Base-by-base conservation (phyloP, 306 rosid species). In the Mimosa pudica region DNA sequence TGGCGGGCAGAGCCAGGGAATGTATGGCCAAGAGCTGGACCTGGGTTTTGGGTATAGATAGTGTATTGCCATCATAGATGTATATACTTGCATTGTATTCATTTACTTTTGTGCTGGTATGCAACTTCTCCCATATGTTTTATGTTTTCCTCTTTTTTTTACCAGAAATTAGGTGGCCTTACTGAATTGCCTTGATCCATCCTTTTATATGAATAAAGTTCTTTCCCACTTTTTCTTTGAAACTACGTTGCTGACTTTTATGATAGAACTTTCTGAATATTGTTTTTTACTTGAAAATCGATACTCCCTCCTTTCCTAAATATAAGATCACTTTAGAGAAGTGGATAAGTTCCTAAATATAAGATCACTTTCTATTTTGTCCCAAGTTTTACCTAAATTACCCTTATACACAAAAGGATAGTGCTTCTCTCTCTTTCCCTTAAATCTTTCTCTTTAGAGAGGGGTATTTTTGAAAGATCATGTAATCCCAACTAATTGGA, bases 1-100 rank as follows among this genome's bases (percentile, higher is more conserved):
- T 32, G 70, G 90, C 2, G 89, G 91, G 36, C 94, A 79, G 65
- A 82, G 85, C 51, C 92, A 83, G 38, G 89, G 89, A 84, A 81
- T 80, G 74, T 80, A 81, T 9, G 87, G 90, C 74, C 92, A 88
- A 74, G 98, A 90, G 91, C 90, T 95, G 60, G 97, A 90, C 90
- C 78, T 90, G 94, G 90, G 97, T 48, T 91, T 93, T 60, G 93
- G 98, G 79, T 89, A 89, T 84, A 91, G 96, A 77, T 91, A 89
- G 88, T 71, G 78, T 75, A 51, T 60, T 46, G 36, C 60, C 80
- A 30, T 70, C 70, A 81, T 75, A 76, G 14, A 68, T 68, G 73
- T 68, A 45, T 10, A 68, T 68, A 42, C 73, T 42, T 68, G 24
- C 13, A n/a, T 17, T 14, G 47, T 36, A 65, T 65, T 16, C 47